Evolutionary conservation across 2,329 filamentous ascomycete species (phyloP), one percentile per base, ranked within the genome.

Genomic region (Scopulariopsis brevicaulis): DNA sequence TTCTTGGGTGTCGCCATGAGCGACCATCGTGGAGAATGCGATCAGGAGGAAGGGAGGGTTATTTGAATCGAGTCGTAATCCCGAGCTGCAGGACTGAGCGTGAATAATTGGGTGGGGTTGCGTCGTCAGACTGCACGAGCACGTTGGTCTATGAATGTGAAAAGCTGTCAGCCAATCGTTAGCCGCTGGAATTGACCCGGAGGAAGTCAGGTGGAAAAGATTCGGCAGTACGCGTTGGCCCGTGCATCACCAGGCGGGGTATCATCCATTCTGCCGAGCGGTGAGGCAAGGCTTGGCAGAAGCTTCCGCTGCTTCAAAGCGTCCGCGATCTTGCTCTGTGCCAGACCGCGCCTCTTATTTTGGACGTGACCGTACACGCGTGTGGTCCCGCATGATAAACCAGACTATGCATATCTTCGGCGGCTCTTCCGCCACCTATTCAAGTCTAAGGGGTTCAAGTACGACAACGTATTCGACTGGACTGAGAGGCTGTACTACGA

Each of bases 381-480:
- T 40, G 37, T 40, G 18, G 37, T 40, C 37, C 4, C 12, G 11
- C 22, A 55, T 55, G 53, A 46, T 28, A 43, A 28, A 55, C 35
- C 35, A 7, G 24, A 57, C 34, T 90, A 90, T 74, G 84, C 81
- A 10, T 88, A 89, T 73, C 82, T 89, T 57, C 83, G 85, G 69
- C 85, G 85, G 78, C 87, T 89, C 69, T 89, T 90, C 80, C 82
- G 84, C 62, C 82, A 86, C 66, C 77, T 88, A 59, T 89, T 89
- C 68, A 81, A 84, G 63, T 80, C 84, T 59, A 81, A 86, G 68
- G 85, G 85, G 55, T 89, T 88, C 78, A 83, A 87, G 72, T 87
- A 89, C 70, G 86, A 90, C 73, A 87, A 89, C 65, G 84, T 89
- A 62, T 89, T 88, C 67, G 86, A 90, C 74, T 89, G 86, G 86